Evolutionary conservation across 352 stramenopile genomes (phyloP).

Genomic region (Aphanomyces stellatus): DNA sequence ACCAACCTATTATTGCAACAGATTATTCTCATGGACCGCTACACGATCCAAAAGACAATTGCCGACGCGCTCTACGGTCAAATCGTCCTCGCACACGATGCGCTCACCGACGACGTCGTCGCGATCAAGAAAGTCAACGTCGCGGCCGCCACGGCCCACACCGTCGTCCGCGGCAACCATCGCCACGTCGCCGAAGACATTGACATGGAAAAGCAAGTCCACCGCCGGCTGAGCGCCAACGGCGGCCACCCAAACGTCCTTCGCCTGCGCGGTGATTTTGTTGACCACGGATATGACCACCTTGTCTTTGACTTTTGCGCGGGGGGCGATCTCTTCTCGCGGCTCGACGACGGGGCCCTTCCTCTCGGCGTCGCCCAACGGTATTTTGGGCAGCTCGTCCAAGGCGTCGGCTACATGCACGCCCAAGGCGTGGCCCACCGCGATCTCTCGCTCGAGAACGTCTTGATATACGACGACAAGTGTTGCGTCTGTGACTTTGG

Average conservation of each 20-base stretch:
- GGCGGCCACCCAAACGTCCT: conserved; percentile 37
- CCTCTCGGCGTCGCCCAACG: background rate
- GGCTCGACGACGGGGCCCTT: background rate
- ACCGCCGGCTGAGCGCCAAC: background rate
- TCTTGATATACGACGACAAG: conserved; percentile 74
- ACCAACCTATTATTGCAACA: no score
- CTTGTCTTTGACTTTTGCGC: conserved; percentile 53
- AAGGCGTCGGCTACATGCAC: conserved; percentile 81
- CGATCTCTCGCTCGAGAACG: conserved; percentile 93
- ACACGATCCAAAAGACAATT: background rate
- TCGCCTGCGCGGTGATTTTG: conserved; percentile 35
- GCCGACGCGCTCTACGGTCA: conserved; percentile 1
- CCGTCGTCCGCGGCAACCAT: background rate
- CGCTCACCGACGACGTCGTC: background rate
- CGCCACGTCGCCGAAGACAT: background rate
- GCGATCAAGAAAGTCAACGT: conserved; percentile 5
- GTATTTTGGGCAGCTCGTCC: conserved; percentile 68
- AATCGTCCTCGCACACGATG: background rate
- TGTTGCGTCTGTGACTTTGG: conserved; percentile 21
- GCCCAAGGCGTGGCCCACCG: conserved; percentile 79
- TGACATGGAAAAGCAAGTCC: background rate
- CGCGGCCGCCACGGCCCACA: background rate
- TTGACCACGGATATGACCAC: conserved; percentile 31
- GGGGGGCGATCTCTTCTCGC: conserved; percentile 37
- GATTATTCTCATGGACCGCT: background rate